phyloP scores from a whole-genome alignment of 768 basidiomycete genomes.

The Russula vinacea region DNA sequence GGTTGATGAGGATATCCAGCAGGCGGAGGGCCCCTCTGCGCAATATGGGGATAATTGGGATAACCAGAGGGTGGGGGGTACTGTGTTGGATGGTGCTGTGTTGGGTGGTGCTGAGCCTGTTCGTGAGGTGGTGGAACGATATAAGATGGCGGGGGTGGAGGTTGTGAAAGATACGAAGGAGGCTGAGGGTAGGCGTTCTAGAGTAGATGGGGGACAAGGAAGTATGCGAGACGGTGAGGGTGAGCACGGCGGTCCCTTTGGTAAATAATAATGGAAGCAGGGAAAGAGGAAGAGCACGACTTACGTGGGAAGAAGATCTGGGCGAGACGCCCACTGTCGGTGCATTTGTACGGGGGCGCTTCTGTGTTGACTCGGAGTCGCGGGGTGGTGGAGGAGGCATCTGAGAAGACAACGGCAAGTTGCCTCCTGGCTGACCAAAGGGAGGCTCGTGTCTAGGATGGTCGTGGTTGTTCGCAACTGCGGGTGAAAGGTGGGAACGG shows the following conservation, averaged over 20 bases:
- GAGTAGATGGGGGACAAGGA: constrained; percentile 38
- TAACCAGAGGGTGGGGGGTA: constrained; percentile 43
- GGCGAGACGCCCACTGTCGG: constrained; percentile 45
- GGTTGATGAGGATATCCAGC: constrained; percentile 31
- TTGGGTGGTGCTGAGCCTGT: constrained; percentile 42
- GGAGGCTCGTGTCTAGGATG: constrained; percentile 42
- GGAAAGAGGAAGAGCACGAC: constrained; percentile 29
- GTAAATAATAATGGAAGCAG: constrained; percentile 6
- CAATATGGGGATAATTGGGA: constrained; percentile 30
- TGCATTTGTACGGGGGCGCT: constrained; percentile 43
- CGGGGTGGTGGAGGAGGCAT: constrained; percentile 32
- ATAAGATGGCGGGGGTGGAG: constrained; percentile 36
- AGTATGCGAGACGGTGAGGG: constrained; percentile 20
- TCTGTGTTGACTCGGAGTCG: constrained; percentile 41
- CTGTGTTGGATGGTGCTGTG: constrained; percentile 42
- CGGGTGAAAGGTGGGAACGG: constrained; percentile 30
- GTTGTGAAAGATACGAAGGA: constrained; percentile 44
- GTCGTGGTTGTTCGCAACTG: constrained; percentile 31
- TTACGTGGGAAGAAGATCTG: constrained; percentile 50
- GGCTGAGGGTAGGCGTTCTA: constrained; percentile 25
- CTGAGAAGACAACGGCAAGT: constrained; percentile 28
- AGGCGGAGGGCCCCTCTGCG: constrained; percentile 30
- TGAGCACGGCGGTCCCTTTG: constrained; percentile 15
- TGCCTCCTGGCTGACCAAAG: constrained; percentile 40
- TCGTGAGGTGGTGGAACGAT: constrained; percentile 46